Conservation (phyloP, 352 stramenopile species). For the Thalassiosira mediterranea region DNA sequence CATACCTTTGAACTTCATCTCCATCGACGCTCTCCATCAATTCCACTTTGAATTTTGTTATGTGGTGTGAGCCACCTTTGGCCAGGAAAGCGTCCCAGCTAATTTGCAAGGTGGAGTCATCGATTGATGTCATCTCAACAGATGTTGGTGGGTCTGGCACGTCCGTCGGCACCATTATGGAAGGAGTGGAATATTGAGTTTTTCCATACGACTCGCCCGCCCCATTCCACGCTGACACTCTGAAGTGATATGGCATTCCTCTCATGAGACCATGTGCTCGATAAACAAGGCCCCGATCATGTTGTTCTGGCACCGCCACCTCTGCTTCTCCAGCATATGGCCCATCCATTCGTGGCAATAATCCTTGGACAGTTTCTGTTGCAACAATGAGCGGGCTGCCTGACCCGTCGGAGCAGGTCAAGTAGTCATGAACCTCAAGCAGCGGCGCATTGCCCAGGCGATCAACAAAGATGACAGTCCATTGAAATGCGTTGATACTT, state of each 20-base stretch:
- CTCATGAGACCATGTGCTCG: constrained; percentile 28
- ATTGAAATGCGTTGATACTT: constrained; percentile 65
- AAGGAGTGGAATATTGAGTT: constrained; percentile 42
- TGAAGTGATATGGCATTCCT: constrained; percentile 50
- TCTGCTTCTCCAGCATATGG: constrained; percentile 78
- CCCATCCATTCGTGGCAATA: constrained; percentile 87
- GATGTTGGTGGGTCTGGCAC: constrained; percentile 38
- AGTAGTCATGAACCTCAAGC: constrained; percentile 54
- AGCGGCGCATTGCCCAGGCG: constrained; percentile 63
- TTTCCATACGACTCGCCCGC: constrained; percentile 33
- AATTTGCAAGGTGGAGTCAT: constrained; percentile 87
- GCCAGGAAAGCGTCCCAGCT: constrained; percentile 82
- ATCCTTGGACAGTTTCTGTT: constrained; percentile 64
- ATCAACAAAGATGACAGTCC: constrained; percentile 76
- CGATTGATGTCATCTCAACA: constrained; percentile 92
- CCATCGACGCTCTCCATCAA: constrained; percentile 60
- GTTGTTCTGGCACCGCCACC: constrained; percentile 59
- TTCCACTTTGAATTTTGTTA: constrained; percentile 89
- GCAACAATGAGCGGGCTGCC: constrained; percentile 45
- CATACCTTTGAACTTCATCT: constrained; percentile 55
- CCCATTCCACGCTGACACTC: constrained; percentile 52
- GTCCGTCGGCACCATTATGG: constrained; percentile 30
- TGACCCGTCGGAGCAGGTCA: constrained; percentile 55
- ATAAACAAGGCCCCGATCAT: constrained; percentile 52
- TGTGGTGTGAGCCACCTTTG: constrained; percentile 86